A percentile compares a stretch with the other conserved stretches of the same genome.
These are phyloP conservation scores for Reticulascus tulasneorum DNA, from an alignment of 2,329 filamentous ascomycete species.

Conservation along the genomic window DNA sequence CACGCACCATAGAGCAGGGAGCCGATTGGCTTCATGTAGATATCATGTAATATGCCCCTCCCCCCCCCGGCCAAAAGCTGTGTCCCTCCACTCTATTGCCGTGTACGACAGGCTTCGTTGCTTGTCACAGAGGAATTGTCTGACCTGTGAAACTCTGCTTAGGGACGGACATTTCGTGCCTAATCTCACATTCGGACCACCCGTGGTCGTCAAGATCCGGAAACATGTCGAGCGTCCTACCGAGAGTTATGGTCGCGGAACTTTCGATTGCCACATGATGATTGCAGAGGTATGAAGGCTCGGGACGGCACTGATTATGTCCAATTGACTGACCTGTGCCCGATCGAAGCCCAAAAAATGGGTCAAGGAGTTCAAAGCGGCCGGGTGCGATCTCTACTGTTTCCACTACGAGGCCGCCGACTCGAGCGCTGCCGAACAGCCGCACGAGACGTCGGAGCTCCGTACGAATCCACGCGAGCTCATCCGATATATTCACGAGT, in stretches of 20 bases:
- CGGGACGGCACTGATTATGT: not conserved
- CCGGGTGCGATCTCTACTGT: constrained; percentile 97
- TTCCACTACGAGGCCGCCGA: constrained; percentile 98
- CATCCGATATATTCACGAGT: constrained; percentile 84
- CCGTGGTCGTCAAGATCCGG: constrained; percentile 92
- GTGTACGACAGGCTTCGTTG: constrained; percentile 2
- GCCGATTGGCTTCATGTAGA: constrained; percentile 95
- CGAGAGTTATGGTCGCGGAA: constrained; percentile 71
- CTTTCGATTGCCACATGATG: constrained; percentile 99
- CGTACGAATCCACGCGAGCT: constrained; percentile 81
- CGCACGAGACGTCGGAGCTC: constrained; percentile 62
- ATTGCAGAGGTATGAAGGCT: constrained; percentile 73
- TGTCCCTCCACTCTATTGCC: not conserved
- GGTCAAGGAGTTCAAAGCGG: constrained; percentile 91
- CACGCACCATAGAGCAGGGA: constrained; percentile 76
- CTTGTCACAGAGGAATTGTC: no score
- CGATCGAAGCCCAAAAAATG: constrained; percentile 81
- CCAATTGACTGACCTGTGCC: not conserved
- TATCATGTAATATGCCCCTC: constrained; percentile 58
- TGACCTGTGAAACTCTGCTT: constrained; percentile 4
- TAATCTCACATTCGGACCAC: constrained; percentile 95
- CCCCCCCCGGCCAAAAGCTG: not conserved
- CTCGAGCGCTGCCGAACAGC: constrained; percentile 78
- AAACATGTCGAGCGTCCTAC: constrained; percentile 75
- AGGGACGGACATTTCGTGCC: constrained; percentile 99